Evolutionary conservation across 345 rosid species (phyloP), one percentile per base, ranked within the genome.

Genomic region (Eucalyptus victrix): DNA sequence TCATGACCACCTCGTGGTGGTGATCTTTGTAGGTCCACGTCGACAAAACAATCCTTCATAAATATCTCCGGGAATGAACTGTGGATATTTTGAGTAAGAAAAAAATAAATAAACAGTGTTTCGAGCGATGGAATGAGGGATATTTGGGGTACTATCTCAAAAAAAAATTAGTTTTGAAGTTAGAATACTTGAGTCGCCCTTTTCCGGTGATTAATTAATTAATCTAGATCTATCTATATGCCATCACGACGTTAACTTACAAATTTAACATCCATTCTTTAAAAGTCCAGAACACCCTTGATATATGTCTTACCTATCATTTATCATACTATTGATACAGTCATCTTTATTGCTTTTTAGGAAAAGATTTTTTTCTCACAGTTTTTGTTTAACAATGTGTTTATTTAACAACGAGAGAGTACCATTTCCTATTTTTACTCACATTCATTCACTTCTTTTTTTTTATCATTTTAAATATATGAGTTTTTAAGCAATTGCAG

Each of bases 361-460:
- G 6, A 37, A 67, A 16, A 67, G 0, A 32, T 67, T 51, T 65
- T n/a, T 67, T 7, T 32, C 12, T 8, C 0, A 1, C 42, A 1
- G 12, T 69, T 69, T 18, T 69, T 19, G 7, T 5, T 9, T 34
- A 1, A 9, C 11, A 65, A 65, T 65, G 0, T 62, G 72, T 65
- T 30, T 65, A 65, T 65, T 65, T 65, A 65, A 65, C 37, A 65
- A 65, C 18, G 19, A 30, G 16, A 28, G 17, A 7, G 1, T 62
- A 30, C 17, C 72, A 30, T 65, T 65, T 65, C 37, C 4, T 65
- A 65, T n/a, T 30, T 30, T 13, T 65, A 30, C 72, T 12, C 69
- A 28, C 32, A 60, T 60, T 2, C 69, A 60, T 62, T 62, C 69
- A n/a, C 34, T 6, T 62, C 2, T 28, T 26, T 0, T 12, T 28